Percentiles rank a stretch among this genome's conserved stretches.
These are phyloP conservation scores for Mortierella sp. DNA, from an alignment of 371 early-diverging fungal genomes.

Conservation along the genomic window DNA sequence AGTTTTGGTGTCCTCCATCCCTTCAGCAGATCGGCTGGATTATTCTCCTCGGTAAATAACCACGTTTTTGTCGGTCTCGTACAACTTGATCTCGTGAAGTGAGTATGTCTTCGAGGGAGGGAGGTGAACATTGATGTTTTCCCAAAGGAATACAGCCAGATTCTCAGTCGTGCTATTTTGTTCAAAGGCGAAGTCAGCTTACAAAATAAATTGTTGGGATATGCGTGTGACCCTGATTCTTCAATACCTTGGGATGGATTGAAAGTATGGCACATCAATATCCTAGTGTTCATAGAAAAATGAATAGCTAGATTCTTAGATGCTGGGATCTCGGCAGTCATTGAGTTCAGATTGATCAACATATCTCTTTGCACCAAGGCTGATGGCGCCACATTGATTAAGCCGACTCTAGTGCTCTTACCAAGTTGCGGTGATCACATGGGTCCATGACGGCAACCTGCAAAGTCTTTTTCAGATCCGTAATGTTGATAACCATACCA, in stretches of 20 bases:
- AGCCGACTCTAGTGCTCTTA: constrained; percentile 23
- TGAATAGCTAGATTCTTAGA: not conserved
- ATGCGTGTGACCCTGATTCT: not conserved
- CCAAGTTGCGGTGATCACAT: constrained; percentile 90
- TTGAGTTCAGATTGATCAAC: not conserved
- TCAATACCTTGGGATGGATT: constrained; percentile 66
- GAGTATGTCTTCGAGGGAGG: constrained; percentile 56
- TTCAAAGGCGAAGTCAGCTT: not conserved
- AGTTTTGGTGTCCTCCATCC: not conserved
- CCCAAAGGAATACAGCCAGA: constrained; percentile 89
- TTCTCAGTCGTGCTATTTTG: constrained; percentile 88
- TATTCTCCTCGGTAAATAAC: constrained; percentile 83
- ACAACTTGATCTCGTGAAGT: constrained; percentile 75
- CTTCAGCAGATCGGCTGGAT: not conserved
- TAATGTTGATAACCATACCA: constrained; percentile 92
- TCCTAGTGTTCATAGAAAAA: constrained; percentile 63
- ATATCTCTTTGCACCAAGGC: not conserved
- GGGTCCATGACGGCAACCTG: constrained; percentile 77
- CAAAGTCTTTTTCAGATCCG: constrained; percentile 84
- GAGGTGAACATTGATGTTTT: constrained; percentile 64
- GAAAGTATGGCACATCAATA: constrained; percentile 82
- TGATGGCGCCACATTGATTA: not conserved
- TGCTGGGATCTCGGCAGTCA: not conserved
- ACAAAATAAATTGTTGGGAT: not conserved
- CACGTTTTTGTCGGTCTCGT: constrained; percentile 81